Conservation (phyloP, 2,329 filamentous ascomycete species). For the Microsporum audouinii region DNA sequence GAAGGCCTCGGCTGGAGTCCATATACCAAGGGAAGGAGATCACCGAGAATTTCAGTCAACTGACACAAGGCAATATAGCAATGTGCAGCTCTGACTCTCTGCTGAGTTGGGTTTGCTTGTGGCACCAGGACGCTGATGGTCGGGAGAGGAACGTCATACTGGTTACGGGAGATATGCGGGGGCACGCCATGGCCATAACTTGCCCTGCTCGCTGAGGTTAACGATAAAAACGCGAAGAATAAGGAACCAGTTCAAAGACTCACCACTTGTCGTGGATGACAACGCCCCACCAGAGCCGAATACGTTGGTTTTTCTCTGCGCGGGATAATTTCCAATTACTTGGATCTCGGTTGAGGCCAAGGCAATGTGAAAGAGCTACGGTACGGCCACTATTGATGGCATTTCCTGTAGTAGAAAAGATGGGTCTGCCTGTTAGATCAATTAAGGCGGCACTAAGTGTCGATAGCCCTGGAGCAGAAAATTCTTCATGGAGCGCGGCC, state of each 20-base stretch:
- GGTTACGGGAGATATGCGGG: conserved; percentile 41
- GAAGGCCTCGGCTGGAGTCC: conserved; percentile 33
- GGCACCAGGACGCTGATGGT: conserved; percentile 33
- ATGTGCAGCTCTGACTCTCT: conserved; percentile 37
- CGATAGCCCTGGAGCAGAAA: conserved; percentile 47
- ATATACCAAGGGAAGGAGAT: conserved; percentile 37
- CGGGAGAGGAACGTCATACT: conserved; percentile 47
- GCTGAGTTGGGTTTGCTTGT: conserved; percentile 26
- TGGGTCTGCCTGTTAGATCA: conserved; percentile 49
- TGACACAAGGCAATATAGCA: conserved; percentile 44
- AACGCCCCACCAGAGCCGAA: conserved; percentile 47
- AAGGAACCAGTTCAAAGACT: conserved; percentile 5
- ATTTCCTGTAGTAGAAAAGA: conserved; percentile 49
- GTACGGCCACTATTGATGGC: conserved; percentile 44
- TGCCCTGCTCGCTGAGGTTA: conserved; percentile 30
- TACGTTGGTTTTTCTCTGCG: conserved; percentile 41
- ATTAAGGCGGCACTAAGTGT: conserved; percentile 48
- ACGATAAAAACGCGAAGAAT: background rate
- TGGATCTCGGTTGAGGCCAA: conserved; percentile 46
- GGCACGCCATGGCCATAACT: conserved; percentile 47
- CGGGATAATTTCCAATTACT: conserved; percentile 42
- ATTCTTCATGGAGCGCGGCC: conserved; percentile 49
- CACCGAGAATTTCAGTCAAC: conserved; percentile 38
- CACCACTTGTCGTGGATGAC: conserved; percentile 47
- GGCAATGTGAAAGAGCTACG: conserved; percentile 44